Conservation (phyloP, 2,329 filamentous ascomycete species). For the Cercospora nicotianae region DNA sequence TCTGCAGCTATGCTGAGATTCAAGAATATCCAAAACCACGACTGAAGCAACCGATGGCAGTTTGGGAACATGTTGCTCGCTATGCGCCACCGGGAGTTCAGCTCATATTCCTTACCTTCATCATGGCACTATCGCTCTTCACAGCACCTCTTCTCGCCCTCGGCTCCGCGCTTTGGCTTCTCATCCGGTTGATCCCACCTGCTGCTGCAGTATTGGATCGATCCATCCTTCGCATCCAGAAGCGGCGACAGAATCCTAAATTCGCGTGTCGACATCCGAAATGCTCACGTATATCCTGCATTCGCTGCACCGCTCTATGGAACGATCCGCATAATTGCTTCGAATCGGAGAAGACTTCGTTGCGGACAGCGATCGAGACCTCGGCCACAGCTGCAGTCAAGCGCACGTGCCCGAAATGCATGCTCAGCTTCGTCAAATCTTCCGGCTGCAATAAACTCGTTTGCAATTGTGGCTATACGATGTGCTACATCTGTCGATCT, state of each 20-base stretch:
- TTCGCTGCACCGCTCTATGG: constrained; percentile 81
- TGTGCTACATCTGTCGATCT: constrained; percentile 91
- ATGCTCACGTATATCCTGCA: constrained; percentile 73
- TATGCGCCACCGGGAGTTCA: constrained; percentile 44
- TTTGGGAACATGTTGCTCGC: constrained; percentile 30
- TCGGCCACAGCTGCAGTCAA: constrained; percentile 94
- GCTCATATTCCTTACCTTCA: constrained; percentile 48
- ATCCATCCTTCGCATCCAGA: constrained; percentile 63
- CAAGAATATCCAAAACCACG: constrained; percentile 52
- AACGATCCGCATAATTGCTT: constrained; percentile 86
- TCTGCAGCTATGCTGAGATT: constrained; percentile 87
- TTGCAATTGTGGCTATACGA: constrained; percentile 92
- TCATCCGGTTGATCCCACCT: constrained; percentile 20
- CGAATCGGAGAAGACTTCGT: constrained; percentile 75
- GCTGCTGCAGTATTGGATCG: constrained; percentile 26
- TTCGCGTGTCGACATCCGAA: constrained; percentile 72
- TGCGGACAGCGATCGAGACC: constrained; percentile 86
- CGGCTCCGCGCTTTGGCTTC: constrained; percentile 20
- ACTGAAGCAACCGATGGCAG: constrained; percentile 25
- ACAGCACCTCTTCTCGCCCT: constrained; percentile 58
- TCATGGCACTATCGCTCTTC: constrained; percentile 29
- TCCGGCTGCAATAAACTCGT: constrained; percentile 96
- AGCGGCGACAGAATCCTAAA: constrained; percentile 69
- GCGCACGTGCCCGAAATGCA: constrained; percentile 88
- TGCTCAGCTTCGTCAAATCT: constrained; percentile 88